A percentile compares a stretch with the other conserved stretches of the same genome.
These are phyloP conservation scores for Diplogelasinospora grovesii DNA, from an alignment of 495 filamentous ascomycete species.

Conservation along the genomic window DNA sequence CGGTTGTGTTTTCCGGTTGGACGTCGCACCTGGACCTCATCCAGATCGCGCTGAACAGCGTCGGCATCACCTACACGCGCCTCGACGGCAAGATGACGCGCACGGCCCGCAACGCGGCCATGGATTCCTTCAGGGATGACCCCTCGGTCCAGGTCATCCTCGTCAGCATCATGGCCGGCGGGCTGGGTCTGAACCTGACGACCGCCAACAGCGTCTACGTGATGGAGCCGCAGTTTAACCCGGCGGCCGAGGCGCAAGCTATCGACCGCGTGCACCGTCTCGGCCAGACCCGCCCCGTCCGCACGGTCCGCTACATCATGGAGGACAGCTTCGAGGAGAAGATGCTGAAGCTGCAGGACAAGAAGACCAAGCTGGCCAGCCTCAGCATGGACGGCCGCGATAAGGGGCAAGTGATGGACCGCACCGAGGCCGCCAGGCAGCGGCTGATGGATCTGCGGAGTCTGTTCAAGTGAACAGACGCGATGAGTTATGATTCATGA, in stretches of 20 bases:
- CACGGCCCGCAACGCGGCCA: constrained; percentile 58
- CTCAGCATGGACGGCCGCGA: constrained; percentile 65
- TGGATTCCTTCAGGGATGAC: constrained; percentile 72
- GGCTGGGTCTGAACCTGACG: constrained; percentile 87
- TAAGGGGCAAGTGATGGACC: constrained; percentile 52
- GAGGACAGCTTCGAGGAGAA: constrained; percentile 85
- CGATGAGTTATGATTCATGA: no score
- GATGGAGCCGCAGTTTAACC: constrained; percentile 98
- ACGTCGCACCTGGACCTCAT: constrained; percentile 92
- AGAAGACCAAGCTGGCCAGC: constrained; percentile 84
- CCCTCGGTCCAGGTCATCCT: constrained; percentile 68
- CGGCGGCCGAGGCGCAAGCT: constrained; percentile 88
- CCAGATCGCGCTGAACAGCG: constrained; percentile 68
- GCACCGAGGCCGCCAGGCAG: constrained; percentile 66
- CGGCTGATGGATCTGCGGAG: constrained; percentile 72
- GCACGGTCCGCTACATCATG: constrained; percentile 83
- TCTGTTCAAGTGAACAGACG: constrained; percentile 62
- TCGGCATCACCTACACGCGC: constrained; percentile 62
- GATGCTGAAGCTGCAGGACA: constrained; percentile 79
- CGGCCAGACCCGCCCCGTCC: constrained; percentile 79
- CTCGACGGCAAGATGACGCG: constrained; percentile 86
- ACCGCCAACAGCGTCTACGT: constrained; percentile 80
- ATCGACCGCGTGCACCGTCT: constrained; percentile 91
- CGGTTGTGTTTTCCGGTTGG: constrained; percentile 91
- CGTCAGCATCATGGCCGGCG: constrained; percentile 87